Base-by-base conservation (phyloP, 169 alveolate species). In the Cryptosporidium parvum region DNA sequence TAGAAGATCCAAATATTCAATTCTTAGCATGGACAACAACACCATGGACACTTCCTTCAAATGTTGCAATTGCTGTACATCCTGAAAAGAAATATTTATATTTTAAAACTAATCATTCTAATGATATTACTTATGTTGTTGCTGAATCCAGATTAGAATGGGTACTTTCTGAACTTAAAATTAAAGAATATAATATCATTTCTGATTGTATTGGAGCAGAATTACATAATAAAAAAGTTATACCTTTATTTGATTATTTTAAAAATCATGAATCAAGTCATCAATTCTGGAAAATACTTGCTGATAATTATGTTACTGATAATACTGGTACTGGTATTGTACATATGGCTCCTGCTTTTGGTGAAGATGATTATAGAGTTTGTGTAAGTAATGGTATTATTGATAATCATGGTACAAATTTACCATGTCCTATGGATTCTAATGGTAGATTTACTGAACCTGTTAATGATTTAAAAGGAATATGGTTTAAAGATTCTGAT, bases 31-130 rank as follows among this genome's bases (percentile, higher is more conserved):
- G 99, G 99, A 98, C 99, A 48, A 98, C 99, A 16, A 98, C 99
- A 0, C 99, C 99, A 4, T 98, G 99, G 99, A 98, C 99, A 0
- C 95, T 98, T n/a, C 99, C 99, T 0, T 93, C 99, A 35, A 98
- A 98, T 93, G 91, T 97, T 68, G 99, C 98, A 62, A 92, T 97
- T 37, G 97, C 99, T 52, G 98, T 97, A 37, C 94, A 98, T 93
- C 98, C 98, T 31, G 95, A 93, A 35, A 93, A 97, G 53, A 96
- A 87, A 3, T 98, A 98, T 92, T 94, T 97, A 14, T 94, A 96
- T 70, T 85, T 98, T 31, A 86, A 80, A 23, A 94, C 93, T 56
- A 86, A 86, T 67, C 94, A 95, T 42, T 85, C 91, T 23, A 69
- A 93, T 5, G 93, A 94, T 51, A 91, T 59, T 8, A 80, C 86